These are phyloP conservation scores for Aspergillus sp. DNA, from an alignment of 2,329 filamentous ascomycete genomes.

Conservation along the genomic window DNA sequence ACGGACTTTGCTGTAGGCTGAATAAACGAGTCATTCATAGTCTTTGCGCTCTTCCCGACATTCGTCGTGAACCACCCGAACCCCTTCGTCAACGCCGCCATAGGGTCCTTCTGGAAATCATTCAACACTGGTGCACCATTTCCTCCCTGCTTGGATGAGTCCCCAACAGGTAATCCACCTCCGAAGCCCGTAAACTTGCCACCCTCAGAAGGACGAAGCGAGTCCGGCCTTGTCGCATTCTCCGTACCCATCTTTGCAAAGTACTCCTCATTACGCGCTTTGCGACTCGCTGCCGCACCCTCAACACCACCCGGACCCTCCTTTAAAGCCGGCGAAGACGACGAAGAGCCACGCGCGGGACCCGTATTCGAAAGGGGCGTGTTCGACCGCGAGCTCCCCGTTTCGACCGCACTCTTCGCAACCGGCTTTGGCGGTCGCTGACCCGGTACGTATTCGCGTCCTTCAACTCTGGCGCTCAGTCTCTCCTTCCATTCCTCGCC, in stretches of 20 bases:
- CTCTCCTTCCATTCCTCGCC: slow-evolving; percentile 96
- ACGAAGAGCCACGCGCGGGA: slow-evolving; percentile 20
- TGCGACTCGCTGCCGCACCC: slow-evolving; percentile 49
- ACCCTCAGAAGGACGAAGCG: slow-evolving; percentile 81
- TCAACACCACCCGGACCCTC: slow-evolving; percentile 22
- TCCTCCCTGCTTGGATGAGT: slow-evolving; percentile 27
- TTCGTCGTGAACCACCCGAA: slow-evolving; percentile 92
- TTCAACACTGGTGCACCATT: slow-evolving; percentile 63
- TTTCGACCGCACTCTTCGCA: slow-evolving; percentile 37
- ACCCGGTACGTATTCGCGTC: slow-evolving; percentile 76
- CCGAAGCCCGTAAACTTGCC: slow-evolving; percentile 93
- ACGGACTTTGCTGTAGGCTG: slow-evolving; percentile 90
- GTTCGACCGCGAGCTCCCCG: slow-evolving; percentile 30
- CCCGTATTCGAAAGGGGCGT: slow-evolving; percentile 25
- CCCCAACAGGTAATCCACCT: slow-evolving; percentile 63
- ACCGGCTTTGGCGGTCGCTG: slow-evolving; percentile 53
- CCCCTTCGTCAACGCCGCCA: slow-evolving; percentile 84
- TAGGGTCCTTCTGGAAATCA: slow-evolving; percentile 86
- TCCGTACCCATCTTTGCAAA: slow-evolving; percentile 82
- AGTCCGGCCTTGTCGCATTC: slow-evolving; percentile 73
- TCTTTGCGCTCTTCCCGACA: slow-evolving; percentile 87
- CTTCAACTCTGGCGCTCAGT: slow-evolving; percentile 82
- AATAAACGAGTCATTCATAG: slow-evolving; percentile 85
- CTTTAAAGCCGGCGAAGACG: slow-evolving; percentile 19
- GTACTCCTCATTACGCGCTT: slow-evolving; percentile 77